These are phyloP conservation scores for Stenogyne calaminthoides DNA, from an alignment of 305 asterid genomes.

Conservation along the genomic window DNA sequence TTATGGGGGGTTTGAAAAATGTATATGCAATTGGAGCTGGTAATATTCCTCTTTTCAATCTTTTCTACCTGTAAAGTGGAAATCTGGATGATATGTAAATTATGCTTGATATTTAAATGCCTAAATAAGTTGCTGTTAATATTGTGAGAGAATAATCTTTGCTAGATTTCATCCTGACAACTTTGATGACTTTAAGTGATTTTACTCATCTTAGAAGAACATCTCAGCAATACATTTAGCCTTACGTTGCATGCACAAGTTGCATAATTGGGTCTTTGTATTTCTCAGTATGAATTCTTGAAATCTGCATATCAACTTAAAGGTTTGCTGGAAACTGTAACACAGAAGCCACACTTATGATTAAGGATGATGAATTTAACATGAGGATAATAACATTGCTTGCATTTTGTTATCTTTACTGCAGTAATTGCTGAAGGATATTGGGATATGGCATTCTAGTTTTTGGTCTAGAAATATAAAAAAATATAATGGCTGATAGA, in stretches of 20 bases:
- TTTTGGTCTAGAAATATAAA: not conserved
- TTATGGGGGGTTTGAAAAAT: slow-evolving; percentile 92
- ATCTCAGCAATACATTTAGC: not conserved
- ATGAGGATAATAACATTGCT: not conserved
- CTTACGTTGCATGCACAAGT: too few relatives aligned
- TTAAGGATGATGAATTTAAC: not conserved
- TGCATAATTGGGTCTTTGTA: not conserved
- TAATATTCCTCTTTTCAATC: slow-evolving; percentile 30
- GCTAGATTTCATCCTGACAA: not conserved
- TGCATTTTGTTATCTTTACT: not conserved
- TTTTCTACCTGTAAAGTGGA: not conserved
- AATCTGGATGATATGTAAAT: not conserved
- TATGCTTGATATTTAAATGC: not conserved
- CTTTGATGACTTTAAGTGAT: not conserved
- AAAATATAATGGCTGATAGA: not conserved
- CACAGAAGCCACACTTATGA: not conserved
- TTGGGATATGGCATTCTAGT: not conserved
- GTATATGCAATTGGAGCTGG: slow-evolving; percentile 93
- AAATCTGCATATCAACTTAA: not conserved
- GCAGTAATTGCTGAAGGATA: not conserved
- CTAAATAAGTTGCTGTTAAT: not conserved
- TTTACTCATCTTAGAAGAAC: not conserved
- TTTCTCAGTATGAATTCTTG: not conserved
- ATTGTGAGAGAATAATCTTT: not conserved
- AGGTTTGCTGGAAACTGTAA: not conserved